phyloP scores from a whole-genome alignment of 768 basidiomycete genomes.

The Amanita polypyramis region DNA sequence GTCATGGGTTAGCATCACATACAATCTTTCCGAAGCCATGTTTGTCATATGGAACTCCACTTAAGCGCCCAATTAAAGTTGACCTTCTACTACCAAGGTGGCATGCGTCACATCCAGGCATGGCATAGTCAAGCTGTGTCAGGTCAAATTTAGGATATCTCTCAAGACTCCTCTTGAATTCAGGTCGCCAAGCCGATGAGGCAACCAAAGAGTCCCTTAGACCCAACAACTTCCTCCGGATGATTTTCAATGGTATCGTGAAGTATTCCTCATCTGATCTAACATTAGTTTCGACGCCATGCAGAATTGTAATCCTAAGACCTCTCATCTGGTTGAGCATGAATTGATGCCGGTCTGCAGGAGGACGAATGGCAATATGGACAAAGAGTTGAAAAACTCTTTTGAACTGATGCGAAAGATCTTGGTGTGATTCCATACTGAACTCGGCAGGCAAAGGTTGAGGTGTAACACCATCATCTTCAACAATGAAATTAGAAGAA shows the following conservation, averaged over 20 bases:
- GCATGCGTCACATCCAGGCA: slow-evolving; percentile 75
- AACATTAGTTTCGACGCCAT: neutral
- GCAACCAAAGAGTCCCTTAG: slow-evolving; percentile 67
- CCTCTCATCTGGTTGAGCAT: slow-evolving; percentile 45
- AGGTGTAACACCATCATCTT: slow-evolving; percentile 41
- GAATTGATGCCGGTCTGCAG: slow-evolving; percentile 38
- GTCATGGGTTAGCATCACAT: neutral
- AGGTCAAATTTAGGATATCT: slow-evolving; percentile 57
- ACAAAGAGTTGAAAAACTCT: slow-evolving; percentile 83
- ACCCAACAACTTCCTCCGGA: slow-evolving; percentile 62
- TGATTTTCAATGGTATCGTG: slow-evolving; percentile 51
- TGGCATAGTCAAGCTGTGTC: slow-evolving; percentile 38
- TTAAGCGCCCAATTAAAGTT: slow-evolving; percentile 47
- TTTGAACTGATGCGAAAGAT: slow-evolving; percentile 74
- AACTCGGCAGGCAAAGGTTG: slow-evolving; percentile 63
- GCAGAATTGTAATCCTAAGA: slow-evolving; percentile 15
- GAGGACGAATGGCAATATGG: slow-evolving; percentile 58
- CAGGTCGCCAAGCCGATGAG: slow-evolving; percentile 75
- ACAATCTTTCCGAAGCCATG: slow-evolving; percentile 43
- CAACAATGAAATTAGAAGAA: slow-evolving; percentile 46
- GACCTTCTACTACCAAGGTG: slow-evolving; percentile 63
- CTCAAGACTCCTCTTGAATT: slow-evolving; percentile 56
- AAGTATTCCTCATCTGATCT: slow-evolving; percentile 57
- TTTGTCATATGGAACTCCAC: slow-evolving; percentile 62
- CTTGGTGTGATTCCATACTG: slow-evolving; percentile 72